Base-by-base conservation (phyloP, 768 basidiomycete genomes). In the Leccinellum rugosiceps region DNA sequence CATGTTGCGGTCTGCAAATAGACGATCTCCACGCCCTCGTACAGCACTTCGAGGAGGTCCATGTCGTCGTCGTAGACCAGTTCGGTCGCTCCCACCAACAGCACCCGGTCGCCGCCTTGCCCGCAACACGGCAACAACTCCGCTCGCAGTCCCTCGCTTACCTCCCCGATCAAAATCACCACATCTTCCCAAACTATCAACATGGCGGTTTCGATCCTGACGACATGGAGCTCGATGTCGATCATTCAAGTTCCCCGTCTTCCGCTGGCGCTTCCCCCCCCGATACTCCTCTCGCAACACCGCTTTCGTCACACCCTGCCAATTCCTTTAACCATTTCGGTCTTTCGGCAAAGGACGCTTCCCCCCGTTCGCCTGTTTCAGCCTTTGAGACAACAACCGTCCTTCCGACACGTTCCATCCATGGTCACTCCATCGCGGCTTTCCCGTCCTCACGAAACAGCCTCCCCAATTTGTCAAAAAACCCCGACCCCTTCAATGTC, bases 1-100 rank as follows among this genome's bases (percentile, higher is more conserved):
- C 86, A 1, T 97, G 94, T 74, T 97, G 94, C 68, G 93, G 92
- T 10, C 75, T 89, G 51, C 81, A 86, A 61, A 80, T 92, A 17
- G 78, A 80, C 31, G 88, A 91, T 65, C 80, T 91, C 0, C 88
- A 91, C 59, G 88, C 91, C 3, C 85, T 96, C 11, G 81, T 96
- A 3, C 92, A 95, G 72, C 94, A 96, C 68, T 94, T 95, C 62
- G 94, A 96, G 67, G 88, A 93, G 58, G 85, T 86, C 48, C 94
- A 96, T 69, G 89, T 95, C 69, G 81, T 90, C 67, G 84, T 92
- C 57, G 69, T 87, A 44, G 77, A 81, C 60, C 74, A 77, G n/a
- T 74, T 70, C 32, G 70, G 69, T 17, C 75, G 66, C 14, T 62
- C 68, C 11, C 74, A 80, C 11, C 70, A 68, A n/a, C 69, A 66